Base-by-base conservation (phyloP, 2,329 filamentous ascomycete genomes). In the Fusarium fujikuroi region DNA sequence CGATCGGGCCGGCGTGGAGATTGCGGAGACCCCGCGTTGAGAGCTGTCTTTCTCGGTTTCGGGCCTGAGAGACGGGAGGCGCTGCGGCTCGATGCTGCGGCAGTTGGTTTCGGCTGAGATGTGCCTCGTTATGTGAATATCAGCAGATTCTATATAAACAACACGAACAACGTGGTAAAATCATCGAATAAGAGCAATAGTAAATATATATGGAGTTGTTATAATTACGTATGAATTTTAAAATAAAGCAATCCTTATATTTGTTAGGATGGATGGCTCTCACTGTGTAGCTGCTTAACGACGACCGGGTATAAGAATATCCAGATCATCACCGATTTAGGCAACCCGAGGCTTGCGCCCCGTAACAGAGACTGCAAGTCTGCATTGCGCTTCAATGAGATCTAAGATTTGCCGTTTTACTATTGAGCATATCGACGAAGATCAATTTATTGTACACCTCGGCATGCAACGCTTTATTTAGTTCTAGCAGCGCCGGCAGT, bases 21-120 rank as follows among this genome's bases (percentile, higher is more conserved):
- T 52, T 74, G 72, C 72, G 72, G 72, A 74, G 72, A 74, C 72
- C 72, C 72, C 72, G 68, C 72, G 60, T 23, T 39, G 53, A 52
- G 50, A 54, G 15, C 18, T 50, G 56, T 59, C 56, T 25, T 47
- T 54, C 15, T 54, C 50, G 50, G 50, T 40, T 54, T 23, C 59
- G 62, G 58, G 39, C 43, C 58, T 67, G 23, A 37, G 25, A 42
- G 42, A 25, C 59, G 50, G 59, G 59, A 61, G 32, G 52, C 28
- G 3, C 3, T 23, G 30, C 46, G 59, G 63, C 43, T 66, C 23
- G 30, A 30, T n/a, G 39, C 32, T 57, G 52, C 72, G 72, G 72
- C 72, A 74, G 68, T 74, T 74, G 72, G 37, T 12, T 46, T 74
- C 72, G 72, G 71, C 62, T 74, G 37, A 15, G 30, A 23, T 37